These are phyloP conservation scores for Calonectria ilicicola DNA, from an alignment of 2,329 filamentous ascomycete genomes.

Conservation along the genomic window DNA sequence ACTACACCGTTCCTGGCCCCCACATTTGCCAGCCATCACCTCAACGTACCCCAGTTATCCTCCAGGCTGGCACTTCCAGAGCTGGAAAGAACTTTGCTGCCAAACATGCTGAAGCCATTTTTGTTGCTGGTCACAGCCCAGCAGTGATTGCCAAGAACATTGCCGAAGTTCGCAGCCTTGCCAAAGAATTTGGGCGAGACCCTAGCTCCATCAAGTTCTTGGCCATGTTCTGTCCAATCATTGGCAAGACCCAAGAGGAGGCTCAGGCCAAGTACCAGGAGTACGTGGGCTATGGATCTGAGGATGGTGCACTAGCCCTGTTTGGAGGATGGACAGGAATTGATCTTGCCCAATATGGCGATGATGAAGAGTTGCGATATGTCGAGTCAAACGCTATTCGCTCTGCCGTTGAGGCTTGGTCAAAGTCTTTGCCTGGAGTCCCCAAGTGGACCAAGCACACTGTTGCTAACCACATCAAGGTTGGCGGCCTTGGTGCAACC, in stretches of 20 bases:
- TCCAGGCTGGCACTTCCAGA: conserved; percentile 73
- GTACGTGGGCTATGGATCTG: conserved; percentile 66
- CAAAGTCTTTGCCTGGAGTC: conserved; percentile 48
- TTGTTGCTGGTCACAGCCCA: conserved; percentile 70
- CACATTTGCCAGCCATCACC: conserved; percentile 72
- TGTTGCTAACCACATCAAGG: conserved; percentile 47
- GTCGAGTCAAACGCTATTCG: conserved; percentile 72
- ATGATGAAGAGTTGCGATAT: conserved; percentile 72
- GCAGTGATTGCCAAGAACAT: conserved; percentile 66
- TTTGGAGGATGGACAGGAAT: conserved; percentile 78
- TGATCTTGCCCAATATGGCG: conserved; percentile 69
- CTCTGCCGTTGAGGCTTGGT: conserved; percentile 62
- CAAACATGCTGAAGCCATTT: conserved; percentile 74
- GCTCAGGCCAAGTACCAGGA: conserved; percentile 64
- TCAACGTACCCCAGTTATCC: conserved; percentile 72
- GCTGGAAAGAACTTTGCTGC: conserved; percentile 71
- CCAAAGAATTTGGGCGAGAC: conserved; percentile 64
- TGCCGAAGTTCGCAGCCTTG: conserved; percentile 66
- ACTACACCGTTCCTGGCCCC: conserved; percentile 69
- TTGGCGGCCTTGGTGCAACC: conserved; percentile 47
- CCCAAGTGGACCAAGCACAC: conserved; percentile 40
- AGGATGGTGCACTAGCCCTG: conserved; percentile 72
- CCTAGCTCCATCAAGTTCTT: conserved; percentile 70
- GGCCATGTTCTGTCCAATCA: conserved; percentile 67
- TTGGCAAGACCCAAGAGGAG: conserved; percentile 71